Evolutionary conservation across 1,284 basidiomycete species (phyloP).

Genomic region (Sparassis latifolia): DNA sequence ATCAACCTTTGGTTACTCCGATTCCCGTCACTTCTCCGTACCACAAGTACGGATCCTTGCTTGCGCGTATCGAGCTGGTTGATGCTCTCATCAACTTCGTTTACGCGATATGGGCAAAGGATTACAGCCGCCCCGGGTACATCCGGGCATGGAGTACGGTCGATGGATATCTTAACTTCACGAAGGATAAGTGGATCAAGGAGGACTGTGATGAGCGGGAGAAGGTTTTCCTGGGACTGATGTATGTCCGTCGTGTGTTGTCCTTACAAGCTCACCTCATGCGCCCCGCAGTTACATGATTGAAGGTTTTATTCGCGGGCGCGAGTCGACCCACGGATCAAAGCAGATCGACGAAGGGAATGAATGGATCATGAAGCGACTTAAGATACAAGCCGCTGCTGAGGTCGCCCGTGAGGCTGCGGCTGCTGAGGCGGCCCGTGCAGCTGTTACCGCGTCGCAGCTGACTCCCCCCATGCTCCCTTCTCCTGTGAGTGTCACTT

Average conservation of each 20-base stretch:
- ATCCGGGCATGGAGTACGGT: slow-evolving; percentile 56
- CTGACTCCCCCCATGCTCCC: slow-evolving; percentile 59
- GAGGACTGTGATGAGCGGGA: slow-evolving; percentile 63
- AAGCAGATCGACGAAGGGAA: slow-evolving; percentile 40
- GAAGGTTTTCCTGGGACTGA: slow-evolving; percentile 67
- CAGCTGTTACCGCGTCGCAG: slow-evolving; percentile 10
- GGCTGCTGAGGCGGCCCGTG: slow-evolving; percentile 5
- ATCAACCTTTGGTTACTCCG: slow-evolving; percentile 52
- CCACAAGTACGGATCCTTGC: slow-evolving; percentile 61
- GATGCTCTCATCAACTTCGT: slow-evolving; percentile 71
- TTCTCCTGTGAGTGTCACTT: slow-evolving; percentile 61
- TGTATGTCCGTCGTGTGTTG: slow-evolving; percentile 44
- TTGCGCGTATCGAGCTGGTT: slow-evolving; percentile 67
- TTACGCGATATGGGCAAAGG: slow-evolving; percentile 66
- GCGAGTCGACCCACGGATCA: slow-evolving; percentile 45
- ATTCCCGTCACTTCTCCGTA: slow-evolving; percentile 58
- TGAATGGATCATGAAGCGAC: slow-evolving; percentile 9
- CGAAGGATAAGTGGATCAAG: slow-evolving; percentile 57
- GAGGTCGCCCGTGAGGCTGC: slow-evolving; percentile 5
- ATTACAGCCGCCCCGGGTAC: slow-evolving; percentile 46
- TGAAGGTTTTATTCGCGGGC: slow-evolving; percentile 60
- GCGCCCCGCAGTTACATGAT: slow-evolving; percentile 55
- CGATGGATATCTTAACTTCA: slow-evolving; percentile 57
- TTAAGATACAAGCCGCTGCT: slow-evolving; percentile 8
- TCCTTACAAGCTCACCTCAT: slow-evolving; percentile 24